phyloP scores from a whole-genome alignment of 2,329 filamentous ascomycete genomes.

The Trichophyton equinum region DNA sequence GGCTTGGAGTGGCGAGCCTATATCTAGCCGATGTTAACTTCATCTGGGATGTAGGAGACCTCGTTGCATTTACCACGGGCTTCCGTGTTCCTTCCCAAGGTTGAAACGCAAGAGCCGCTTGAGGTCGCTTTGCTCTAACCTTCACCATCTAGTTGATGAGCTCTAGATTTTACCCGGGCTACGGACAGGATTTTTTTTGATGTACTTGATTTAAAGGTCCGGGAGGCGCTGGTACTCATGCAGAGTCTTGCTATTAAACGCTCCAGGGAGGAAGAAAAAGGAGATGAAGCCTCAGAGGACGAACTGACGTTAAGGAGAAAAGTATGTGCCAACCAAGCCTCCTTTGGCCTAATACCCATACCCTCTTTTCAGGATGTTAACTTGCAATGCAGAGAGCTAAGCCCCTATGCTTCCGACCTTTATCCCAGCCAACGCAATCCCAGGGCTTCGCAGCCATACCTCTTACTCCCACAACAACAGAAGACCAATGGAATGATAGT shows the following conservation, averaged over 20 bases:
- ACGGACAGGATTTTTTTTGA: background rate
- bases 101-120: background rate
- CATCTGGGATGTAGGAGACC: background rate
- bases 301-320: background rate
- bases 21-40: constrained; percentile 12
- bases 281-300: background rate
- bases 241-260: background rate
- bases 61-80: constrained; percentile 1
- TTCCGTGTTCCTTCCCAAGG: background rate
- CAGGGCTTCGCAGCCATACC: background rate
- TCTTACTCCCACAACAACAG: background rate
- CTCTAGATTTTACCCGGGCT: background rate
- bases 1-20: background rate
- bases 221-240: background rate
- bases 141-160: background rate
- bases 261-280: background rate
- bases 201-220: background rate
- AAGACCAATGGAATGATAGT: background rate
- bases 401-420: background rate
- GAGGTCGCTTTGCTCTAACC: background rate
- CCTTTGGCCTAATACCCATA: background rate
- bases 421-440: background rate
- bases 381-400: background rate
- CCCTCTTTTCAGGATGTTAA: background rate
- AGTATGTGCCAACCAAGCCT: background rate